These are phyloP conservation scores for Alternaria novae-zelandiae DNA, from an alignment of 2,329 filamentous ascomycete species.

Conservation along the genomic window DNA sequence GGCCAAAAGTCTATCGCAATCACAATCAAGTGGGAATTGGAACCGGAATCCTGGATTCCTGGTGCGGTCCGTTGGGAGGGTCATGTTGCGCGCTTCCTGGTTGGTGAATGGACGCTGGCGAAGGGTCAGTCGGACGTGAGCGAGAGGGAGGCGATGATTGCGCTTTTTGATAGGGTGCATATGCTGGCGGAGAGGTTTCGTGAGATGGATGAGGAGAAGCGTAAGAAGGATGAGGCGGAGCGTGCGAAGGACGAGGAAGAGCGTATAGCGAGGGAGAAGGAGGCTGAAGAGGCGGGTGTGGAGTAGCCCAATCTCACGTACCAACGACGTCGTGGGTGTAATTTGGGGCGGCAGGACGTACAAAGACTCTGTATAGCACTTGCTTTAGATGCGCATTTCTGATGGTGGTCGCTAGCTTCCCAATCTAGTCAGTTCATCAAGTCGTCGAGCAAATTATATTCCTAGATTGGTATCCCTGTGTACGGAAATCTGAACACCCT, in stretches of 20 bases:
- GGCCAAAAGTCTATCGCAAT: not conserved
- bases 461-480: not conserved
- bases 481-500: not conserved
- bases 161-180: not conserved
- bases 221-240: not conserved
- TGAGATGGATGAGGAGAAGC: not conserved
- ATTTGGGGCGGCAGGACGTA: too few relatives aligned
- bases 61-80: not conserved
- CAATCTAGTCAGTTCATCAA: not conserved
- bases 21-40: not conserved
- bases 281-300: not conserved
- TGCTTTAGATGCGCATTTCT: rapidly evolving
- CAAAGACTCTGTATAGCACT: rapidly evolving
- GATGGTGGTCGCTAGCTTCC: not conserved
- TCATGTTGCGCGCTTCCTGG: not conserved
- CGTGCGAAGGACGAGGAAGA: not conserved
- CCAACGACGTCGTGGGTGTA: rapidly evolving
- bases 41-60: not conserved
- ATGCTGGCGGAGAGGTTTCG: not conserved
- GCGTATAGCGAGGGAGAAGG: not conserved
- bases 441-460: not conserved
- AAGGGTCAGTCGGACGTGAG: not conserved
- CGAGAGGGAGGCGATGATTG: not conserved
- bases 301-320: not conserved
- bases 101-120: not conserved